Evolutionary conservation across 768 basidiomycete species (phyloP), one percentile per base, ranked within the genome.

Genomic region (Boletus fagicola): DNA sequence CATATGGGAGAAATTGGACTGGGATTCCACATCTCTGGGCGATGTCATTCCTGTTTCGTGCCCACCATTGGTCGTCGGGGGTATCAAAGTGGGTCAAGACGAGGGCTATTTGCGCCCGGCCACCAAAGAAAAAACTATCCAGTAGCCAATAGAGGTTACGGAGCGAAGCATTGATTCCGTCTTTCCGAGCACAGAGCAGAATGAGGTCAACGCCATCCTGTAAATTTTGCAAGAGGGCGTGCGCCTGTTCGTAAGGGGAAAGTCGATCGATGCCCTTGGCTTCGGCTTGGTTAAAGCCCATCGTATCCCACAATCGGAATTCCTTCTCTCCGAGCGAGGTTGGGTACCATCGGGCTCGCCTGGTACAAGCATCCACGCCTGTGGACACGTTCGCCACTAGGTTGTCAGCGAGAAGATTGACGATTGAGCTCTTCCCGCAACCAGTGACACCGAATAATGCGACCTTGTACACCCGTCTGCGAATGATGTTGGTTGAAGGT

Each of bases 81-180:
- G 13, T 64, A 64, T 64, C 78, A 16, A 78, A 70, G 33, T 76
- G 72, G 13, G 77, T 79, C 33, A 79, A 60, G 46, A 75, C 68
- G 20, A 79, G 59, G 8, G 74, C 68, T 40, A 75, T 69, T 7
- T 72, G 75, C 1, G 75, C 78, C 12, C 63, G 53, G 22, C 65
- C 59, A 13, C 61, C 62, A 50, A 77, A 78, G 50, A 80, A 72
- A 44, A 78, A 68, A 33, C 74, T 67, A 33, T 68, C 58, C 61
- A 78, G 67, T 10, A 78, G 50, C 58, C 64, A 66, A 62, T 75
- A 78, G 52, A 78, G 77, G 43, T 66, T 69, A 24, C 68, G 62
- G 20, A 71, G 63, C 4, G 71, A 63, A 10, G 71, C 72, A 28
- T 63, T 75, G 66, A 77, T 69, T n/a, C 72, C 64, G 3, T 75